Conservation (phyloP, 75 land plant species). For the Pseudotsuga menziesii region DNA sequence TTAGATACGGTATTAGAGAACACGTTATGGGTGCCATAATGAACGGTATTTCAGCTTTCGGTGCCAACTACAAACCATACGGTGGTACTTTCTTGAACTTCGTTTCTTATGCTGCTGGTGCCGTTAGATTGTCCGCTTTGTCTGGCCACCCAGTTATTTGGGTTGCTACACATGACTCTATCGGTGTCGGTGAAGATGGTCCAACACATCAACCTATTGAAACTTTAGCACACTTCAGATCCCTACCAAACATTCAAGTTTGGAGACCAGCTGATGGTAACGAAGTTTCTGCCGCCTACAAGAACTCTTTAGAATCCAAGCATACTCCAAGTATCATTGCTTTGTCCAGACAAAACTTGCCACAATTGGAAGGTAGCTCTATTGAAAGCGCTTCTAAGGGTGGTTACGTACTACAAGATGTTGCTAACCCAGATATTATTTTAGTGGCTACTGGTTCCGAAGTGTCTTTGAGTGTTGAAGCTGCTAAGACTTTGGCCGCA, state of each 20-base stretch:
- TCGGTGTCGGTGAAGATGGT: constrained; percentile 90
- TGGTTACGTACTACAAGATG: constrained; percentile 57
- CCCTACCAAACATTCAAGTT: constrained; percentile 77
- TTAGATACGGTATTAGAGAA: constrained; percentile 84
- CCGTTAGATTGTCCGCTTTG: constrained; percentile 70
- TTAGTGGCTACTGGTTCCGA: constrained; percentile 82
- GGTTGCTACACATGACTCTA: constrained; percentile 90
- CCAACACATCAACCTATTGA: constrained; percentile 94
- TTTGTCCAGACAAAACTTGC: constrained; percentile 79
- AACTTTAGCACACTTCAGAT: constrained; percentile 72
- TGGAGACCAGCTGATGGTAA: constrained; percentile 85
- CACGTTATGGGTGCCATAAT: constrained; percentile 82
- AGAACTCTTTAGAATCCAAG: constrained; percentile 50
- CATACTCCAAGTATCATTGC: constrained; percentile 65
- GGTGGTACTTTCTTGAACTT: constrained; percentile 87
- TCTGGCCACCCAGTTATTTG: constrained; percentile 71
- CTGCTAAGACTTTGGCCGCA: no score
- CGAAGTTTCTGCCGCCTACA: constrained; percentile 83
- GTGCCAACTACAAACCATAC: constrained; percentile 68
- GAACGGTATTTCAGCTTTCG: constrained; percentile 74
- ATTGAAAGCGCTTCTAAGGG: constrained; percentile 65
- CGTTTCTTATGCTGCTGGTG: constrained; percentile 76
- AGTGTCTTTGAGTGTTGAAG: no score
- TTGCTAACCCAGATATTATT: constrained; percentile 67
- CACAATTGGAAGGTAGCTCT: constrained; percentile 71